Evolutionary conservation across 2,329 filamentous ascomycete species (phyloP), one percentile per base, ranked within the genome.

Genomic region (Diaporthe aspalathi): DNA sequence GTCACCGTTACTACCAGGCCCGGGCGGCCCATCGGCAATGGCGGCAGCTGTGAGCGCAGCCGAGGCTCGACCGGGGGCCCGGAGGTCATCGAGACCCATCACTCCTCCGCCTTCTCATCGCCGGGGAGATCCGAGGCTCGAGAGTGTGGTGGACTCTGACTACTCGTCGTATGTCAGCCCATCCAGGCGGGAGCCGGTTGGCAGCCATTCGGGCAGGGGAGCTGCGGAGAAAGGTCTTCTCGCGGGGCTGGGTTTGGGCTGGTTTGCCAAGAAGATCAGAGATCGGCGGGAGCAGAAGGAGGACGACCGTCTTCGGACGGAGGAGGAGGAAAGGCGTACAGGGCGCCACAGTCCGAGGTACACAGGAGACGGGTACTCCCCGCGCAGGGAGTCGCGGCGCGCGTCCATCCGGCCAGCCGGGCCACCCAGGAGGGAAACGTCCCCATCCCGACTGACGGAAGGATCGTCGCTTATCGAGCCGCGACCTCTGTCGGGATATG

Each of bases 331-430:
- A 49, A 81, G 83, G 74, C 86, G 89, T 67, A 88, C 89, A 27
- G 87, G 93, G 6, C 88, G 88, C 45, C 86, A 87, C 40, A 85
- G 87, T n/a, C 89, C 90, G 27, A 86, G 86, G 75, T 94, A 89
- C 73, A 94, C 92, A 2, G 92, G 89, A 35, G 93, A 94, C 78
- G 91, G 91, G 32, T 84, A 87, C 72, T 86, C 88, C 2, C 79
- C 83, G 0, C 81, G 86, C 29, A 82, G 80, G 47, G 78, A 80
- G 53, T 77, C 80, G 32, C 77, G 78, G 57, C 79, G 78, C 24
- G 53, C 43, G 27, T 72, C 70, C 9, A 65, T 72, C 43, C 65
- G 72, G 29, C 69, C 69, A 35, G 38, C 63, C 27, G 69, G 57
- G 4, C 67, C 67, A 22, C 43, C 49, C 17, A 68, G 70, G 57